Evolutionary conservation across 2,329 filamentous ascomycete species (phyloP), one percentile per base, ranked within the genome.

Genomic region (Aspergillus calidoustus): DNA sequence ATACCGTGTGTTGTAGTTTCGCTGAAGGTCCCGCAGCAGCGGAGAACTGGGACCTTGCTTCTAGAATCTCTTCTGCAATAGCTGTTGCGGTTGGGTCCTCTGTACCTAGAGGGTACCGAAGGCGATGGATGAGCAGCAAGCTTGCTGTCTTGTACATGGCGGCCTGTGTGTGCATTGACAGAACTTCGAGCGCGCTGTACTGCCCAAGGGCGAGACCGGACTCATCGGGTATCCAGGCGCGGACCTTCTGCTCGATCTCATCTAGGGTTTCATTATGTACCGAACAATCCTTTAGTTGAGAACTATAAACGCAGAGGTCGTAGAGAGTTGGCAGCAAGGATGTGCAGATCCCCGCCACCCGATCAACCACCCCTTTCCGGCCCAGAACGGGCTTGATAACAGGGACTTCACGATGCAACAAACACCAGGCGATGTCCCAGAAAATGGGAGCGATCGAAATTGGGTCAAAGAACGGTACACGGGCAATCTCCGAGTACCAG

Each of bases 281-380:
- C 19, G 2, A 7, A 7, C 8, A 17, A 19, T 44, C 15, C 28
- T 51, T 7, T 17, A 28, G 19, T 15, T 5, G 34, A 22, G 34
- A 25, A 30, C 56, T 54, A 28, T 44, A 15, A 8, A 59, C 56
- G 19, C 60, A 62, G 6, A 62, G 46, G 23, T 62, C 57, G 28
- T 62, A 60, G 22, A 60, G 56, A 19, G 41, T 51, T 0, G 60
- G 56, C 15, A 60, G 51, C 13, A 62, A 38, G 4, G 56, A 62
- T 41, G 60, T 30, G n/a, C 60, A 62, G 43, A 62, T 22, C 13
- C 60, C 60, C 19, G 60, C 51, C 23, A 59, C 17, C 30, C 59
- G 59, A 44, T 61, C 59, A 22, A 61, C 38, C 25, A 61, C 54
- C 15, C 41, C 28, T 19, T 41, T 19, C 48, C 19, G 22, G n/a